Evolutionary conservation across 345 rosid genomes (phyloP).

Genomic region (Limnanthes douglasii): DNA sequence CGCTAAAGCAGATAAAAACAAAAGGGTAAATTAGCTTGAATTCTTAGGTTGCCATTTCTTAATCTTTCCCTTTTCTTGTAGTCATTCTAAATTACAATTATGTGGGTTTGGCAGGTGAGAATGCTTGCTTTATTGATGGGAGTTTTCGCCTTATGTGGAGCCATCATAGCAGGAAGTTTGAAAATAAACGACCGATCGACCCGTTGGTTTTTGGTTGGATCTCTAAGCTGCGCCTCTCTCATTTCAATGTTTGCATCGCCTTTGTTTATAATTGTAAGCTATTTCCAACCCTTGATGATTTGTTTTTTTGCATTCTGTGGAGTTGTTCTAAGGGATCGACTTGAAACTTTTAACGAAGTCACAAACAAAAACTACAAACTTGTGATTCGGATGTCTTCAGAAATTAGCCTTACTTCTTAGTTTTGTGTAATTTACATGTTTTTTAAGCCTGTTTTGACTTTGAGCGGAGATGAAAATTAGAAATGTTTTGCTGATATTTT

Average conservation of each 20-base stretch:
- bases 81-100: conserved; percentile 1
- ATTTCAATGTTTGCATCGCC: conserved; percentile 92
- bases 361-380: too few relatives aligned
- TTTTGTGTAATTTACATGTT: neutral
- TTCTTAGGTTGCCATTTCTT: conserved; percentile 3
- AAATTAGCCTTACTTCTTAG: neutral
- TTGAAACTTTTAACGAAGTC: too few relatives aligned
- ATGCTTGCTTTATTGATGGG: conserved; percentile 44
- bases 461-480: too few relatives aligned
- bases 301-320: too few relatives aligned
- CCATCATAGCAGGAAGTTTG: conserved; percentile 43
- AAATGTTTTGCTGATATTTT: too few relatives aligned
- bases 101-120: conserved; percentile 25
- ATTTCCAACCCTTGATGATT: neutral
- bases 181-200: conserved; percentile 19
- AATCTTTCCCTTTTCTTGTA: neutral
- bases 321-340: too few relatives aligned
- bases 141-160: conserved; percentile 29
- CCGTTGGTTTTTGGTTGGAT: conserved; percentile 44
- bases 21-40: conserved; percentile 28
- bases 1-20: conserved; percentile 30
- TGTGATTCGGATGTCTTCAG: neutral
- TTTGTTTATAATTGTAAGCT: conserved; percentile 70
- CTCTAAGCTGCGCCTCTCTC: conserved; percentile 52
- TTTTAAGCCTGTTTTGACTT: conserved; percentile 1